Evolutionary conservation across 257 asterid genomes (phyloP).

Genomic region (Misopates orontium): DNA sequence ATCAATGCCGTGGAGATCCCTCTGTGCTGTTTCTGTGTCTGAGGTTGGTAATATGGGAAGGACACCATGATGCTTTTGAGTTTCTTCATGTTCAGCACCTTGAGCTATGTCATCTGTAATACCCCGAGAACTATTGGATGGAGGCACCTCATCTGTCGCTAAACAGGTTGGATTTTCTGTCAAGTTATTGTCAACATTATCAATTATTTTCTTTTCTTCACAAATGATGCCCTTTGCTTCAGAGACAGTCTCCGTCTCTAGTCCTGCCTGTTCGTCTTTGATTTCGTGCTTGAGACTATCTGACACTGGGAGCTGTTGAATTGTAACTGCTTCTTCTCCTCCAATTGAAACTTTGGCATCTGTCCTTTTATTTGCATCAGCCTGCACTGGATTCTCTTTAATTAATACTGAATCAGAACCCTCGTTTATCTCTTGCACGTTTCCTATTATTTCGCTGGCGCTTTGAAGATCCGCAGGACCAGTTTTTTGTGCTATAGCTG

Average conservation of each 20-base stretch:
- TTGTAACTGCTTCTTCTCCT: constrained; percentile 17
- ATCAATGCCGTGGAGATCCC: constrained; percentile 18
- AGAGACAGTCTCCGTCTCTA: constrained; percentile 15
- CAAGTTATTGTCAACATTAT: constrained; percentile 4
- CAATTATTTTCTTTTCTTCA: constrained; percentile 19
- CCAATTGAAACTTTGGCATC: constrained; percentile 10
- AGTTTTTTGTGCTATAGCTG: constrained; percentile 10
- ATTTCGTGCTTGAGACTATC: constrained; percentile 26
- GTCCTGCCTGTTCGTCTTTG: constrained; percentile 23
- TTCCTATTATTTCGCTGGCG: constrained; percentile 15
- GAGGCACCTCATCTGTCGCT: constrained; percentile 24
- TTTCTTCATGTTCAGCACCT: constrained; percentile 21
- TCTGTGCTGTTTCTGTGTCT: constrained; percentile 29
- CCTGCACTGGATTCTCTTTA: constrained; percentile 24
- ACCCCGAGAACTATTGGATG: constrained; percentile 22
- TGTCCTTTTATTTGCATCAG: constrained; percentile 11
- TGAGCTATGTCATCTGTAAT: constrained; percentile 22
- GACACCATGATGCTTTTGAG: constrained; percentile 18
- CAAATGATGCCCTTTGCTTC: constrained; percentile 21
- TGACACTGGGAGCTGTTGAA: background rate
- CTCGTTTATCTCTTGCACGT: constrained; percentile 23
- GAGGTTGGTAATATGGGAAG: constrained; percentile 26
- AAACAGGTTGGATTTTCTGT: constrained; percentile 15
- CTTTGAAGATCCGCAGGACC: constrained; percentile 20
- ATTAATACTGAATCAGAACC: constrained; percentile 27